phyloP scores from a whole-genome alignment of 176 grass and related monocot genomes.

The Luzula sylvatica region DNA sequence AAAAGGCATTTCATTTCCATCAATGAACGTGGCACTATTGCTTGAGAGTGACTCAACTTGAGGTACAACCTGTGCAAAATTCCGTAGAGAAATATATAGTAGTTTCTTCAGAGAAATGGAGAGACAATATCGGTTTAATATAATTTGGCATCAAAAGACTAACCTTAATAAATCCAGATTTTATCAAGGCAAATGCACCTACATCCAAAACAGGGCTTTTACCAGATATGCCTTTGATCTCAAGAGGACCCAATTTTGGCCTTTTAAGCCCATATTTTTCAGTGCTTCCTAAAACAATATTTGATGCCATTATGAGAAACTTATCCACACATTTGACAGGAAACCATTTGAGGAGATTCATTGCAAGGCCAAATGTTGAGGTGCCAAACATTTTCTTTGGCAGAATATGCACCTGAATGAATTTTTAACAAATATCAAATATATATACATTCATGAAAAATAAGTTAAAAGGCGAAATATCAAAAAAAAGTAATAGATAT shows the following conservation, averaged over 20 bases:
- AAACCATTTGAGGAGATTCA: slow-evolving; percentile 62
- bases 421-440: slow-evolving; percentile 11
- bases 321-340: slow-evolving; percentile 62
- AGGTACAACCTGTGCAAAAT: slow-evolving; percentile 40
- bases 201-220: slow-evolving; percentile 93
- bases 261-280: slow-evolving; percentile 67
- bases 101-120: neutral
- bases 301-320: slow-evolving; percentile 45
- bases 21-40: slow-evolving; percentile 54
- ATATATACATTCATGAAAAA: neutral
- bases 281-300: slow-evolving; percentile 50
- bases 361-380: slow-evolving; percentile 61
- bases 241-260: slow-evolving; percentile 79
- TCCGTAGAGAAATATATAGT: slow-evolving; percentile 14
- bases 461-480: neutral
- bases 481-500: neutral
- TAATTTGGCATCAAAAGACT: neutral
- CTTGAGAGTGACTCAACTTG: slow-evolving; percentile 60
- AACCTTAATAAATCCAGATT: slow-evolving; percentile 77
- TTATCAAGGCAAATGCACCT: slow-evolving; percentile 74
- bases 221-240: slow-evolving; percentile 64
- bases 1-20: slow-evolving; percentile 60
- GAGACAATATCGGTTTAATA: neutral
- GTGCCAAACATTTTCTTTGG: slow-evolving; percentile 76
- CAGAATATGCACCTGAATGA: slow-evolving; percentile 66